Percentiles rank a stretch among this genome's conserved stretches.
Evolutionary conservation across 208 protist species (phyloP).

Genomic region (Leishmania guyanensis): DNA sequence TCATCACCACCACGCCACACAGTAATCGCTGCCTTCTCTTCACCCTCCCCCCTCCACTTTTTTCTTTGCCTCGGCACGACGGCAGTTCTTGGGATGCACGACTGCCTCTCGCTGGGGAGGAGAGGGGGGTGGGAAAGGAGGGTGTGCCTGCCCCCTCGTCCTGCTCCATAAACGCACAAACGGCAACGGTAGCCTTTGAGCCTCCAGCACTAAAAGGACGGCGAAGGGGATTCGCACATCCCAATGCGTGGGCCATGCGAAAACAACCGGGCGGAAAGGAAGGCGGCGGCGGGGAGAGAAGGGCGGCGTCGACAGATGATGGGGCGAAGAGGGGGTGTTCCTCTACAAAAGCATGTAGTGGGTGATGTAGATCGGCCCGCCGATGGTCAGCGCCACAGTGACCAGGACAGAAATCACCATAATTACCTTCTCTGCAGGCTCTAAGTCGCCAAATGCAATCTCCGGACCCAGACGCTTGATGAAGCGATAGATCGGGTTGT

Average conservation of each 20-base stretch:
- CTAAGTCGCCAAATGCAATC: conserved; percentile 52
- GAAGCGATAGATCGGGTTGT: conserved; percentile 29
- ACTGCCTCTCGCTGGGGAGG: not conserved
- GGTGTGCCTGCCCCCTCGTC: not conserved
- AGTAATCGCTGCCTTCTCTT: not conserved
- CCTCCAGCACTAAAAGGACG: not conserved
- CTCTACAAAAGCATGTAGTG: conserved; percentile 21
- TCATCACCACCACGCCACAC: not conserved
- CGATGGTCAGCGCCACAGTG: conserved; percentile 32
- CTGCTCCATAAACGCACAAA: not conserved
- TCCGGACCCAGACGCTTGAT: conserved; percentile 50
- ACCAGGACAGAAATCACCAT: conserved; percentile 34
- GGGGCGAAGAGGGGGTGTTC: too few species aligned
- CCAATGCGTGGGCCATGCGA: not conserved
- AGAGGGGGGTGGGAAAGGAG: not conserved
- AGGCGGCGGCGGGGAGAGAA: not conserved
- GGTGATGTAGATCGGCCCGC: conserved; percentile 32
- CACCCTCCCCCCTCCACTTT: not conserved
- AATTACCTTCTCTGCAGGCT: conserved; percentile 53
- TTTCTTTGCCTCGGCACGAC: not conserved
- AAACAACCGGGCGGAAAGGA: not conserved
- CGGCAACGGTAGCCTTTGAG: not conserved
- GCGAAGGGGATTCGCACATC: not conserved
- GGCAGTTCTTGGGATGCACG: not conserved
- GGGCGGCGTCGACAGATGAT: not conserved